Evolutionary conservation across 352 stramenopile species (phyloP).

Genomic region (Phytophthora constricta): DNA sequence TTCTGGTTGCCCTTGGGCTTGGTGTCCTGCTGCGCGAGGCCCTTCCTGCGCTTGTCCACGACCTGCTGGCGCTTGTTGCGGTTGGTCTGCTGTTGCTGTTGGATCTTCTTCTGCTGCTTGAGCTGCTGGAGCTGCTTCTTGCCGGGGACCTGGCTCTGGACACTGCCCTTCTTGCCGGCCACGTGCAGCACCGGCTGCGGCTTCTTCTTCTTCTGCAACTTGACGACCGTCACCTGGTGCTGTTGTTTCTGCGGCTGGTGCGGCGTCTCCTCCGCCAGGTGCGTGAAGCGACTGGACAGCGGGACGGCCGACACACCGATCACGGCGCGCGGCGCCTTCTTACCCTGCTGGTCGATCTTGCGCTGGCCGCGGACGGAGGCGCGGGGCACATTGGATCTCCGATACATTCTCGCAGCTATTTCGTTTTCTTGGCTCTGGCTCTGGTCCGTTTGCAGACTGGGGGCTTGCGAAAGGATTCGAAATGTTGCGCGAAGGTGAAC

Average conservation of each 20-base stretch:
- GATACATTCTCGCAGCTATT: constrained; percentile 38
- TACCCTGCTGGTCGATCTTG: constrained; percentile 59
- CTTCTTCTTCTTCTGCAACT: constrained; percentile 42
- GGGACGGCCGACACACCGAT: constrained; percentile 75
- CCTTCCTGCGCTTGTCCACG: constrained; percentile 77
- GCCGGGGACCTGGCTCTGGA: constrained; percentile 7
- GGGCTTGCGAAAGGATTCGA: neutral
- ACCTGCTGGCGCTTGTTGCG: constrained; percentile 77
- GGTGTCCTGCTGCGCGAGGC: constrained; percentile 46
- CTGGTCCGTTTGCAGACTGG: neutral
- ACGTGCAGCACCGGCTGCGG: constrained; percentile 29
- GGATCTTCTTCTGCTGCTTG: constrained; percentile 71
- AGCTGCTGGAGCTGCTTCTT: constrained; percentile 49
- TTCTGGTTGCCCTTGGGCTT: constrained; percentile 46
- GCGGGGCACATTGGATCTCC: constrained; percentile 42
- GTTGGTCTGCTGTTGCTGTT: constrained; percentile 66
- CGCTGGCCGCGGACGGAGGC: constrained; percentile 64
- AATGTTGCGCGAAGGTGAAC: neutral
- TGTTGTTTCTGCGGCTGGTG: constrained; percentile 31
- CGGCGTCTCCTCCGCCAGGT: constrained; percentile 58
- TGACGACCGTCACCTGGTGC: constrained; percentile 48
- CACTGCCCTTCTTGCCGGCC: constrained; percentile 32
- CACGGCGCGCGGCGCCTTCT: constrained; percentile 43
- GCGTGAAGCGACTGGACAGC: constrained; percentile 80
- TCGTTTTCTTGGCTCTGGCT: constrained; percentile 8